Conservation (phyloP, 1,284 basidiomycete genomes). For the Wallemia ichthyophaga region DNA sequence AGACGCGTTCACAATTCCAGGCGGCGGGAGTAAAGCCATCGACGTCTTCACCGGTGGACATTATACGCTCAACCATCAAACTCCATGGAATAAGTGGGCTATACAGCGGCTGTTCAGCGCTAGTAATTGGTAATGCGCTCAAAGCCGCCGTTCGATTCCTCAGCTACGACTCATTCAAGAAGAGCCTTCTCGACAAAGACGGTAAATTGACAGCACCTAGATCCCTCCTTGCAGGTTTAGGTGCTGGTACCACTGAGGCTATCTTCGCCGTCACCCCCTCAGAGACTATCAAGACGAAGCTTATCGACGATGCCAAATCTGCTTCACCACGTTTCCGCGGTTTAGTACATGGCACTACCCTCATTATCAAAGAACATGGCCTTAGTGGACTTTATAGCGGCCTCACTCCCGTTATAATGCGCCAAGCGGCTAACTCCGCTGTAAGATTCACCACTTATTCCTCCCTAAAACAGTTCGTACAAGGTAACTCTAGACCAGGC, state of each 20-base stretch:
- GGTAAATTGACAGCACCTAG: slow-evolving; percentile 62
- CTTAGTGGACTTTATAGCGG: slow-evolving; percentile 54
- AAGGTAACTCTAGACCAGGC: slow-evolving; percentile 50
- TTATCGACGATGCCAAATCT: slow-evolving; percentile 76
- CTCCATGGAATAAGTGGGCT: slow-evolving; percentile 42
- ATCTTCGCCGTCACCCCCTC: slow-evolving; percentile 85
- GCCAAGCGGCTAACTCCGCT: slow-evolving; percentile 89
- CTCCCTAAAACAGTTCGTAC: slow-evolving; percentile 69
- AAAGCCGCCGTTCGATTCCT: slow-evolving; percentile 89
- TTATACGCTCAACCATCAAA: slow-evolving; percentile 36
- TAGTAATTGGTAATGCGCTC: slow-evolving; percentile 60
- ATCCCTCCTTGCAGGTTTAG: slow-evolving; percentile 64
- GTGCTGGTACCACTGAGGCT: slow-evolving; percentile 82
- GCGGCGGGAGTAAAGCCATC: slow-evolving; percentile 11
- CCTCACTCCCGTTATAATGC: slow-evolving; percentile 75
- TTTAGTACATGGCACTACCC: slow-evolving; percentile 52
- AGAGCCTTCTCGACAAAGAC: slow-evolving; percentile 44
- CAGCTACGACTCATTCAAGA: slow-evolving; percentile 80
- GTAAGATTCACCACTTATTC: slow-evolving; percentile 89
- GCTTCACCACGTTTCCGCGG: slow-evolving; percentile 58
- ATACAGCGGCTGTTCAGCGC: slow-evolving; percentile 58
- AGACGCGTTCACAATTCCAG: slow-evolving; percentile 25
- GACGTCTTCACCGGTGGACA: slow-evolving; percentile 29
- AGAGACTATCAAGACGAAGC: slow-evolving; percentile 97
- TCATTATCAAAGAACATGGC: slow-evolving; percentile 62